Evolutionary conservation across 2,329 filamentous ascomycete species (phyloP), one percentile per base, ranked within the genome.

Genomic region (Apiospora aurea): DNA sequence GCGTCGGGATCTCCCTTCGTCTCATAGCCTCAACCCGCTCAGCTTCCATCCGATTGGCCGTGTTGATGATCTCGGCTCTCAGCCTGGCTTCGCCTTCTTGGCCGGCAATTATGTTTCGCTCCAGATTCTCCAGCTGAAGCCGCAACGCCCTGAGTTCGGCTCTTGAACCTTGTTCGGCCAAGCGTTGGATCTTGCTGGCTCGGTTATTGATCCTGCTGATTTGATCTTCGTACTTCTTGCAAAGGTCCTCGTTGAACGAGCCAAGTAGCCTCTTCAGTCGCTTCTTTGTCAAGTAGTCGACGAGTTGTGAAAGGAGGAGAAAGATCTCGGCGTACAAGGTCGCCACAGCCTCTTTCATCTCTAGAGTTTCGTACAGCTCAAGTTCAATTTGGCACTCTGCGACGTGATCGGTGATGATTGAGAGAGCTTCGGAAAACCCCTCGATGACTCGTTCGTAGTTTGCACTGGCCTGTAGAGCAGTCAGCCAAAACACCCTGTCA

Each of bases 331-430:
- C 66, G 13, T 67, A 67, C 5, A 67, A 4, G 5, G 8, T 34
- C 16, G 44, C 66, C 1, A 67, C 6, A 0, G 44, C 41, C 5
- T 46, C 41, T 34, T 26, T 47, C 41, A 67, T 67, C 26, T 34
- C 26, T 3, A 2, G n/a, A 8, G 41, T 67, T 2, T 46, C 26
- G 41, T 44, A 67, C 1, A 67, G n/a, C 13, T 67, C 41, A 8
- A 46, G n/a, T n/a, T 46, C 66, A 2, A 67, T 26, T 29, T 67
- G 13, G 13, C 66, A 75, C 2, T 75, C 72, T 1, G 72, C 44
- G 0, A 79, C 69, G 21, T 76, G 44, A 4, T 76, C 70, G 11
- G 74, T 77, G 16, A 79, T 76, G 0, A 68, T 47, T 13, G 70
- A 73, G 0, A 79, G 67, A 0, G 74, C 69, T 6, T 77, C 41